Base-by-base conservation (phyloP, 2,329 filamentous ascomycete species). In the Microsporum canis region DNA sequence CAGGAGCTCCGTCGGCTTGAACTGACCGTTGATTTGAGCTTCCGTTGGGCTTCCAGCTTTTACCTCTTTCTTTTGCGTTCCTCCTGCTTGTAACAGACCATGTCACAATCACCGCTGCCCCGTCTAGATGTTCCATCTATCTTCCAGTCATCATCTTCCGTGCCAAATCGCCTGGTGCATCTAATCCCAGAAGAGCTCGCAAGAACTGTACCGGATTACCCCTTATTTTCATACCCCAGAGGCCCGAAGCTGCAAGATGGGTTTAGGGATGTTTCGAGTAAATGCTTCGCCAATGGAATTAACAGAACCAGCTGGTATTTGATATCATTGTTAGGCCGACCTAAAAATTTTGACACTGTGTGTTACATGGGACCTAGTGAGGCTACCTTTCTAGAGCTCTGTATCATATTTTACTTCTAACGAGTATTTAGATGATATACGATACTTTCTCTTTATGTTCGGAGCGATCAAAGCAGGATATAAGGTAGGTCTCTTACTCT, bases 281-380 rank as follows among this genome's bases (percentile, higher is more conserved):
- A 10, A 7, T 8, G n/a, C 2, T 38, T 59, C n/a, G 58, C 58
- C 7, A 59, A 59, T 59, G 58, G 39, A 8, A 27, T 59, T 7
- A 59, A 59, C 43, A 59, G 43, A 5, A 51, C 43, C 8, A 27
- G 14, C 45, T 59, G 58, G 58, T 59, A 27, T 8, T 29, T 59
- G 3, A 14, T 27, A n/a, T 10, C 23, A n/a, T 2, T 10, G 31
- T 36, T 59, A 14, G 58, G 58, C 27, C n/a, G 29, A n/a, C 39
- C 8, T 23, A 8, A 6, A n/a, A 8, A 17, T 23, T 58, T 58
- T 36, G 8, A 7, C 3, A 58, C 56, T 7, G 33, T 58, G 12
- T 31, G 33, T 17, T 58, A 41, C 56, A n/a, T 58, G 17, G 56
- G 56, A 5, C 56, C 56, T 7, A 6, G 41, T 45, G 14, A 12